Evolutionary conservation across 2,329 filamentous ascomycete genomes (phyloP).

Genomic region (Calonectria pteridis): DNA sequence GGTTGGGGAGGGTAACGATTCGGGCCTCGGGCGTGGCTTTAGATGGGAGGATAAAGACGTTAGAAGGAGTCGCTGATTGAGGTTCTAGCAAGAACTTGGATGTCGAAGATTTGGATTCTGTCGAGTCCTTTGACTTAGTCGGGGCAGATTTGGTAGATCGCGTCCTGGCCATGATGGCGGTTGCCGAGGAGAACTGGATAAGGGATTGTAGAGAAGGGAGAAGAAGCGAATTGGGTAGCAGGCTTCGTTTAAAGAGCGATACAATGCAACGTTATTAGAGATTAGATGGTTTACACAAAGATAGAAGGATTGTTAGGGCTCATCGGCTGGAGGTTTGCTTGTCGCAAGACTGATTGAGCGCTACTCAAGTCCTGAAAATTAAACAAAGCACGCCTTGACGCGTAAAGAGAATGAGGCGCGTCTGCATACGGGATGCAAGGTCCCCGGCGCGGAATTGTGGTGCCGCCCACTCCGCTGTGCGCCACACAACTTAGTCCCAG

Average conservation of each 20-base stretch:
- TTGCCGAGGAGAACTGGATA: background rate
- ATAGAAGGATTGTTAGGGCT: background rate
- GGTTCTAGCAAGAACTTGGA: constrained; percentile 58
- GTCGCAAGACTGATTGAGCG: background rate
- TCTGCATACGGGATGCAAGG: background rate
- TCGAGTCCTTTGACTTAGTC: constrained; percentile 41
- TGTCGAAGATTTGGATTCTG: constrained; percentile 45
- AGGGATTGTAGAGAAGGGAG: background rate
- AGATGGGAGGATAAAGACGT: constrained; percentile 73
- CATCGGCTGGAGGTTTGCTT: background rate
- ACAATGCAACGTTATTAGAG: background rate
- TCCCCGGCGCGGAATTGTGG: constrained; percentile 7
- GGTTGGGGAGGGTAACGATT: constrained; percentile 71
- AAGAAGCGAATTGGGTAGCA: background rate
- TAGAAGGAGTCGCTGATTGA: constrained; percentile 59
- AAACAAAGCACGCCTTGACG: constrained; percentile 8
- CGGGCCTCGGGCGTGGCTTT: constrained; percentile 65
- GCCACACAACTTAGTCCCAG: constrained; percentile 13
- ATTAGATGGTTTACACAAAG: background rate
- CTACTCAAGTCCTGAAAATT: background rate
- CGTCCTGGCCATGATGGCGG: constrained; percentile 61
- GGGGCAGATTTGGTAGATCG: constrained; percentile 57
- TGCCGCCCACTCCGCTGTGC: background rate
- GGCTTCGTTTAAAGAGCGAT: background rate
- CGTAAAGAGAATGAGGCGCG: constrained; percentile 23